Evolutionary conservation across 305 asterid species (phyloP).

Genomic region (Fraxinus baroniana): DNA sequence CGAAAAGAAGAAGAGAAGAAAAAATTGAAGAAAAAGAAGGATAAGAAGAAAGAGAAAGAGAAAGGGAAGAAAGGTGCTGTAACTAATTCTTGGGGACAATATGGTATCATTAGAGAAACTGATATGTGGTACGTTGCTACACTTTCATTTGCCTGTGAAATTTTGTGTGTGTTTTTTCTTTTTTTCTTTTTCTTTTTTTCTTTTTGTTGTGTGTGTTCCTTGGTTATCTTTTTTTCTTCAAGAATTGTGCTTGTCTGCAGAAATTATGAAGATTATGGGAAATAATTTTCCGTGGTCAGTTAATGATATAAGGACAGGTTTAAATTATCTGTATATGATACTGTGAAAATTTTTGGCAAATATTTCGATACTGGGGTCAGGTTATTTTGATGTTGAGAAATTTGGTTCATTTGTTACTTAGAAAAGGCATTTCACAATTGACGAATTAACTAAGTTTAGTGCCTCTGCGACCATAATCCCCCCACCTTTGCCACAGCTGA

Average conservation of each 20-base stretch:
- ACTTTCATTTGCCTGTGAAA: background rate
- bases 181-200: too few species aligned
- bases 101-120: slow-evolving; percentile 90
- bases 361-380: background rate
- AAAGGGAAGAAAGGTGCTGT: slow-evolving; percentile 79
- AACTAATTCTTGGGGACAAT: slow-evolving; percentile 91
- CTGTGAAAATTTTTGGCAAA: background rate
- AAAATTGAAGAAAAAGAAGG: slow-evolving; percentile 39
- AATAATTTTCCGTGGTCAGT: background rate
- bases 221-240: background rate
- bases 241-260: background rate
- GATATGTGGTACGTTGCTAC: slow-evolving; percentile 82
- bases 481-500: background rate
- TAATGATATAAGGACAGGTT: background rate
- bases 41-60: slow-evolving; percentile 52
- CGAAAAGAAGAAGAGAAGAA: slow-evolving; percentile 26
- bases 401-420: background rate
- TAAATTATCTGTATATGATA: background rate
- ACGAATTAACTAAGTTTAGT: background rate
- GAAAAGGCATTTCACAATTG: background rate
- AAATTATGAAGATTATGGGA: background rate
- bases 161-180: background rate
- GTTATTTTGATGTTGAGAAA: background rate
- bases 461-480: background rate
- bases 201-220: background rate